Evolutionary conservation across 345 rosid species (phyloP), one percentile per base, ranked within the genome.

Genomic region (Excoecaria agallocha): DNA sequence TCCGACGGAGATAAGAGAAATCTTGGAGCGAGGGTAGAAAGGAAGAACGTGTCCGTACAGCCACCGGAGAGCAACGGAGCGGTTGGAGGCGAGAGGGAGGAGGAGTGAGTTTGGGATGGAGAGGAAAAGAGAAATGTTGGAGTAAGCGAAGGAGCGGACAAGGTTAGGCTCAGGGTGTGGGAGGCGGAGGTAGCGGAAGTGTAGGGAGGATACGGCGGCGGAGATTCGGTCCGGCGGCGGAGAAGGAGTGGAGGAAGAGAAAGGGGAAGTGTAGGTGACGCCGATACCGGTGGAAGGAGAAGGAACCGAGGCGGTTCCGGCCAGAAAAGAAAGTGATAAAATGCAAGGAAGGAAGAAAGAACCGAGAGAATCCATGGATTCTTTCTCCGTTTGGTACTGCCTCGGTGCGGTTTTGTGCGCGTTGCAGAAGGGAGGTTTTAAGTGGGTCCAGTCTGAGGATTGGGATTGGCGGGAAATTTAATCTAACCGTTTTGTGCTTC

Each of bases 1-100:
- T 4, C 98, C 98, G 66, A 94, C 92, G 30, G 97, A 92, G 76
- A 94, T 89, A 13, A 91, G 71, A 0, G 94, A 75, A 81, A 94
- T 89, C 73, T 79, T 87, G 48, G 93, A 82, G 22, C 97, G 94
- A 3, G 96, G 98, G 72, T 89, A 85, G 76, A 86, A 94, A 0
- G 97, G 98, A 30, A 94, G 86, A 35, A 94, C 95, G 68, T 89
- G 93, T 48, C 77, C 78, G 80, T 84, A 88, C 17, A 91, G 82
- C 97, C 98, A 92, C 1, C 84, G 84, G 71, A 84, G 80, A n/a
- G 98, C 97, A 39, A 79, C 72, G 0, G 98, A 83, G 61, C 92
- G 94, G 69, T 92, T 94, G 48, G 89, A 66, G n/a, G 98, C 94
- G 59, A 92, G 73, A 38, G 90, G 72, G 1, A 90, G 92, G 74